Conservation (phyloP, 2,329 filamentous ascomycete genomes). For the Colletotrichum paranaense region DNA sequence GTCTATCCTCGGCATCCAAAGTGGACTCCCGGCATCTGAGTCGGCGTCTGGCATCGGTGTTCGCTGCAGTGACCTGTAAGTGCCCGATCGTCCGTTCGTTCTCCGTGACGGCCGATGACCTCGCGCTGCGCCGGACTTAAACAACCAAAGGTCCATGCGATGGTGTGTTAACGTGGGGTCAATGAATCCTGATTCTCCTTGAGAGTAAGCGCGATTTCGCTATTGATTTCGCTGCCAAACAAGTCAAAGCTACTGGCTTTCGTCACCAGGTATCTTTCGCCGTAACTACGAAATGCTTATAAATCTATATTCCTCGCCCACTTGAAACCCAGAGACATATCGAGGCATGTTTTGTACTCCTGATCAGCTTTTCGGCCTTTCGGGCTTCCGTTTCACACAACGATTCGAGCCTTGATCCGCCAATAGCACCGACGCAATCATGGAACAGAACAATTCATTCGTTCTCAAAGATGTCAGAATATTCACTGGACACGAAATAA, state of each 20-base stretch:
- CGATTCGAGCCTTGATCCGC: neutral
- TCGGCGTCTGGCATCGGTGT: neutral
- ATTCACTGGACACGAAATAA: constrained; percentile 36
- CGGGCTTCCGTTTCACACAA: neutral
- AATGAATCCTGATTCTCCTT: neutral
- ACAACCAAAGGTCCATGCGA: neutral
- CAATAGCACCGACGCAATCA: neutral
- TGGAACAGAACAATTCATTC: constrained; percentile 8
- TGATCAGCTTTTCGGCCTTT: neutral
- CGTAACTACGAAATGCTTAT: neutral
- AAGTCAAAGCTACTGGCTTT: neutral
- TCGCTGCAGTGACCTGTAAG: neutral
- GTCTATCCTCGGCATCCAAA: neutral
- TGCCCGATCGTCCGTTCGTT: neutral
- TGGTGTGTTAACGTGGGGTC: neutral
- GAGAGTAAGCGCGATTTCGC: neutral
- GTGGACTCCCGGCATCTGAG: neutral
- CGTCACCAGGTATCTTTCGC: neutral
- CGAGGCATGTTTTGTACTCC: neutral
- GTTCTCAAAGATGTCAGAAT: constrained; percentile 48
- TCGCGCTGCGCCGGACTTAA: neutral
- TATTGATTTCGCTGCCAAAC: neutral
- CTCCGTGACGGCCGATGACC: neutral
- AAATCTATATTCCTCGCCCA: neutral
- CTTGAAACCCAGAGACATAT: neutral